These are phyloP conservation scores for Margaritispora aquatica DNA, from an alignment of 495 filamentous ascomycete genomes.

Conservation along the genomic window DNA sequence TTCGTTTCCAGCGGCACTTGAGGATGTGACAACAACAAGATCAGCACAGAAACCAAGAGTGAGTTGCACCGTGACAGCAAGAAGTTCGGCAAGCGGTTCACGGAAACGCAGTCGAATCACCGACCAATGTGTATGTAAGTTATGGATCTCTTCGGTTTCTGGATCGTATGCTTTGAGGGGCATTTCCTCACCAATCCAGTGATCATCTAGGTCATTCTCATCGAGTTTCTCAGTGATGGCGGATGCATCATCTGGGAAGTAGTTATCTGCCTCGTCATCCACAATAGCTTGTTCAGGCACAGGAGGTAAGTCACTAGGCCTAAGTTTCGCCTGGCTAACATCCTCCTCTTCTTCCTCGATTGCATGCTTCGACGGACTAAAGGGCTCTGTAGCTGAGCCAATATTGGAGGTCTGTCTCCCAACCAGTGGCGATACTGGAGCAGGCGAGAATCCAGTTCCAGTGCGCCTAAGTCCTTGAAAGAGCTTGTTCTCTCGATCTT, in stretches of 20 bases:
- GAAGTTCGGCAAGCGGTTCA: slow-evolving; percentile 42
- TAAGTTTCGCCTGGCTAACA: neutral
- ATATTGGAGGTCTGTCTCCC: slow-evolving; percentile 6
- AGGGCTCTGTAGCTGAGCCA: neutral
- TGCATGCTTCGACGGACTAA: slow-evolving; percentile 2
- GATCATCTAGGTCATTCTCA: slow-evolving; percentile 31
- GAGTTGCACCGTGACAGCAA: slow-evolving; percentile 33
- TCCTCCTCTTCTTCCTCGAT: slow-evolving; percentile 9
- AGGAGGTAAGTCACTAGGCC: neutral
- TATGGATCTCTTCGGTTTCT: slow-evolving; percentile 25
- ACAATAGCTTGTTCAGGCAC: slow-evolving; percentile 7
- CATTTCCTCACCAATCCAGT: slow-evolving; percentile 24
- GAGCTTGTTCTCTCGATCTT: slow-evolving; percentile 12
- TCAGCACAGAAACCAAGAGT: slow-evolving; percentile 42
- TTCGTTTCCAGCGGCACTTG: slow-evolving; percentile 30
- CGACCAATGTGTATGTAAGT: slow-evolving; percentile 48
- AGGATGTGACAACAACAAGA: slow-evolving; percentile 35
- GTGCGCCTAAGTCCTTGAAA: slow-evolving; percentile 11
- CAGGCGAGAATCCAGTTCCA: neutral
- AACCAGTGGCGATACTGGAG: neutral
- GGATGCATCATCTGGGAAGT: slow-evolving; percentile 21
- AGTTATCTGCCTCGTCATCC: slow-evolving; percentile 8
- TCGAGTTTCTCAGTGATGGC: slow-evolving; percentile 19
- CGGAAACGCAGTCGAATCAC: slow-evolving; percentile 45
- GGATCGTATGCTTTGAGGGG: slow-evolving; percentile 14